Evolutionary conservation across 202 grass and related monocot genomes (phyloP).

Genomic region (Panicum hallii): DNA sequence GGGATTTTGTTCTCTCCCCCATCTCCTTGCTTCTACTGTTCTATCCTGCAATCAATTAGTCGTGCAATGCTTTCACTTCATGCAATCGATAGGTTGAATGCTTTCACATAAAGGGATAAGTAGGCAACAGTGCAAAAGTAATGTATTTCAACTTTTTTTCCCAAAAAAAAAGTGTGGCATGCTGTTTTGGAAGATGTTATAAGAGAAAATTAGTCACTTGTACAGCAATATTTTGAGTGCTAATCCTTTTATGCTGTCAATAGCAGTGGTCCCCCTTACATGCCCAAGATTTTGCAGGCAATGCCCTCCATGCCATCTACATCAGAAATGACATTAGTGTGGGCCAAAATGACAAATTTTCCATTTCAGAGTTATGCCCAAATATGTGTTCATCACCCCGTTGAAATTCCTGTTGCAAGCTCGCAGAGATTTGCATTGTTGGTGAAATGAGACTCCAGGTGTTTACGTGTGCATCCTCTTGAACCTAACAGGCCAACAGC

Average conservation of each 20-base stretch:
- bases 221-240: neutral
- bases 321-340: slow-evolving; percentile 8
- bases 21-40: slow-evolving; percentile 41
- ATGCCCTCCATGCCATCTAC: neutral
- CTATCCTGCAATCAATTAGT: slow-evolving; percentile 34
- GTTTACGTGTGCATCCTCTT: neutral
- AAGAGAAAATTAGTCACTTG: neutral
- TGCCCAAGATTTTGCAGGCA: neutral
- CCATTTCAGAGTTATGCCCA: neutral
- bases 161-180: neutral
- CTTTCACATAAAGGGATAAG: slow-evolving; percentile 31
- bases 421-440: neutral
- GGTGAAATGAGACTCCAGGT: neutral
- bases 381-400: neutral
- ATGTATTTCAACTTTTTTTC: slow-evolving; percentile 29
- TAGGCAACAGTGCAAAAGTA: slow-evolving; percentile 17
- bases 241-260: neutral
- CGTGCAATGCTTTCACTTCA: slow-evolving; percentile 44
- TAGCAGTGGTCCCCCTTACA: neutral
- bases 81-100: slow-evolving; percentile 14
- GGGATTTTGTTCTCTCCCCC: slow-evolving; percentile 50
- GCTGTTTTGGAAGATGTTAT: neutral
- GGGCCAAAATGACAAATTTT: neutral
- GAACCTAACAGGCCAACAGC: neutral
- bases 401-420: neutral